phyloP scores from a whole-genome alignment of 2,329 filamentous ascomycete species.

The Basipetospora chlamydospora region DNA sequence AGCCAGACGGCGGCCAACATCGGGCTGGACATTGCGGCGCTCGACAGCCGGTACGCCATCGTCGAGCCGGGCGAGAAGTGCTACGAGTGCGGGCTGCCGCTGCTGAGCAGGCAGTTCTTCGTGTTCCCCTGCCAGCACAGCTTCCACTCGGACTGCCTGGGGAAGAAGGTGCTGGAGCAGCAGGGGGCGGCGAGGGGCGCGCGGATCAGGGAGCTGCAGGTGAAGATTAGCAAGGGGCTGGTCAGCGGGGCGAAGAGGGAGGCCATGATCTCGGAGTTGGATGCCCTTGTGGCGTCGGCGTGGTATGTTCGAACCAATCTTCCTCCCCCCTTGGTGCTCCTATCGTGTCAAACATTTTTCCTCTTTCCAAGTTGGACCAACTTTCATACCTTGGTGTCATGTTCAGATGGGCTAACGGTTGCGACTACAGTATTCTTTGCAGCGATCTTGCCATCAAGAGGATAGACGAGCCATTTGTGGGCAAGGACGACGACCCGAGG shows the following conservation, averaged over 20 bases:
- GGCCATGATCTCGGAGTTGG: constrained; percentile 72
- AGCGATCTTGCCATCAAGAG: constrained; percentile 89
- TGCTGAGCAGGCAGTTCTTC: constrained; percentile 87
- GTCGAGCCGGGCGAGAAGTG: constrained; percentile 94
- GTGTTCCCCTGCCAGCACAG: constrained; percentile 98
- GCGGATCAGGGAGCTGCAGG: constrained; percentile 74
- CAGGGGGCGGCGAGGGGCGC: constrained; percentile 61
- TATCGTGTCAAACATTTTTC: no score
- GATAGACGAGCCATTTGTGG: constrained; percentile 86
- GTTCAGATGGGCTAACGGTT: constrained; percentile 11
- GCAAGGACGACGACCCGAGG: constrained; percentile 52
- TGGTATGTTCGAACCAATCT: constrained; percentile 49
- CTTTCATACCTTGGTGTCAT: background rate
- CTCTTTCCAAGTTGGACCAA: no score
- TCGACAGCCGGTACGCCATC: constrained; percentile 86
- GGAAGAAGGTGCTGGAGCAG: constrained; percentile 70
- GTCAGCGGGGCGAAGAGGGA: constrained; percentile 60
- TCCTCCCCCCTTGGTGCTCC: constrained; percentile 3
- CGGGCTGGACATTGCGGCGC: constrained; percentile 69
- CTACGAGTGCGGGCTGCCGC: constrained; percentile 71
- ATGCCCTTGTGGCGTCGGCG: constrained; percentile 77
- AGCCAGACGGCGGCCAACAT: constrained; percentile 82
- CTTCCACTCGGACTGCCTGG: constrained; percentile 91
- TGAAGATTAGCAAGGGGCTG: constrained; percentile 64
- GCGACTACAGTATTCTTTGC: constrained; percentile 59